These are phyloP conservation scores for Conringia planisiliqua DNA, from an alignment of 345 rosid species.

Conservation along the genomic window DNA sequence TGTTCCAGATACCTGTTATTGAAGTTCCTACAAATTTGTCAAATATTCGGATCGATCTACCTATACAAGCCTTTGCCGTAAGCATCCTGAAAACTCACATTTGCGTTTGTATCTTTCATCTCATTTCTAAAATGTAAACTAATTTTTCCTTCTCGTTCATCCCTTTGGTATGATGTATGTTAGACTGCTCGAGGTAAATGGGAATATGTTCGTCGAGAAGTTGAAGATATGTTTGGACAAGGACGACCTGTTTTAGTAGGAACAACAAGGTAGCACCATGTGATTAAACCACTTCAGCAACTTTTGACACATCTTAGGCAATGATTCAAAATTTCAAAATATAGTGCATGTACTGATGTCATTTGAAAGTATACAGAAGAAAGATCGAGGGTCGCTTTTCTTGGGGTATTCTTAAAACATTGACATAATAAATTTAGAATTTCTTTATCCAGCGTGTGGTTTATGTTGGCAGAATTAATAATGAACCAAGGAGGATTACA, in stretches of 20 bases:
- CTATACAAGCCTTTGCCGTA: constrained; percentile 95
- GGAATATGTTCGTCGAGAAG: constrained; percentile 85
- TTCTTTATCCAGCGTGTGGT: neutral
- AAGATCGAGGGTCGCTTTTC: neutral
- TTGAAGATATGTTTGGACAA: constrained; percentile 81
- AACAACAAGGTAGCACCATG: constrained; percentile 67
- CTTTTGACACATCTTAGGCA: constrained; percentile 6
- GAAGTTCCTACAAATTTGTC: constrained; percentile 94
- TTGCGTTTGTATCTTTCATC: constrained; percentile 6
- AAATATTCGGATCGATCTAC: constrained; percentile 85
- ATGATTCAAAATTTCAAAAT: neutral
- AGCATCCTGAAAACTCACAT: constrained; percentile 18
- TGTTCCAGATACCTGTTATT: constrained; percentile 89
- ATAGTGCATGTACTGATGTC: constrained; percentile 4
- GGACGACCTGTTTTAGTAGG: constrained; percentile 99
- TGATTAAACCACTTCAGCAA: neutral
- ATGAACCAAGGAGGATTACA: neutral
- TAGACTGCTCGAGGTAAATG: constrained; percentile 95
- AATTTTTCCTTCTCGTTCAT: constrained; percentile 4
- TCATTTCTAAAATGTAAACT: neutral
- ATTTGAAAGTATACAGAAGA: neutral
- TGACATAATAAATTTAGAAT: neutral
- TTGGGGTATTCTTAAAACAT: neutral
- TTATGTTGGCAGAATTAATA: neutral
- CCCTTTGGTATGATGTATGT: constrained; percentile 20